Evolutionary conservation across 306 rosid genomes (phyloP), one percentile per base, ranked within the genome.

Genomic region (Vachellia collinsii): DNA sequence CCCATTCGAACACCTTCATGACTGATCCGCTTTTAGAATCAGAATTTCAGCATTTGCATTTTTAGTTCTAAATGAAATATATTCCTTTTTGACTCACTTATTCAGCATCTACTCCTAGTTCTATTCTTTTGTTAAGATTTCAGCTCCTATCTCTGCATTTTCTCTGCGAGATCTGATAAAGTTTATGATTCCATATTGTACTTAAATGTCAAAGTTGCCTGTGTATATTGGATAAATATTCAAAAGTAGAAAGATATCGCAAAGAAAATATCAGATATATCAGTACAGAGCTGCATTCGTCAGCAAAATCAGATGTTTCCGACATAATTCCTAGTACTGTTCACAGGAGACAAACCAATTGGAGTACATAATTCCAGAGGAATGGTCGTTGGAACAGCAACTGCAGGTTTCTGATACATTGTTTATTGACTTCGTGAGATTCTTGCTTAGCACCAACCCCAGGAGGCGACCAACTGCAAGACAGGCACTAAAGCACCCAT

Each of bases 401-500:
- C 84, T 95, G 74, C 91, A 79, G 70, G 91, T 85, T 53, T 78
- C 80, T 3, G 97, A 96, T 66, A 41, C 76, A 3, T 83, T 82
- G 87, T 93, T 96, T 41, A 80, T 92, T 7, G 91, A 92, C 80
- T 96, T 96, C 1, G 86, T 96, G 20, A 83, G 83, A 70, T 80
- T 75, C 84, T 86, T 96, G 84, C 98, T 96, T 3, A 81, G 81
- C 75, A 81, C 91, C 85, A 88, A 96, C 79, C 99, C 99, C 0
- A 81, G 88, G 81, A 85, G 89, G 73, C 96, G 99, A 58, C 97
- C 92, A 12, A 90, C 92, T 0, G 97, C 99, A 9, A 83, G 76
- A 39, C 97, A 89, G 44, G 99, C 99, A n/a, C 89, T 96, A 2
- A 89, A 83, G 81, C 99, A 96, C 76, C 98, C 99, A 23, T 96